phyloP scores from a whole-genome alignment of 164 flowering plant genomes.

The Nymphaea colorata region DNA sequence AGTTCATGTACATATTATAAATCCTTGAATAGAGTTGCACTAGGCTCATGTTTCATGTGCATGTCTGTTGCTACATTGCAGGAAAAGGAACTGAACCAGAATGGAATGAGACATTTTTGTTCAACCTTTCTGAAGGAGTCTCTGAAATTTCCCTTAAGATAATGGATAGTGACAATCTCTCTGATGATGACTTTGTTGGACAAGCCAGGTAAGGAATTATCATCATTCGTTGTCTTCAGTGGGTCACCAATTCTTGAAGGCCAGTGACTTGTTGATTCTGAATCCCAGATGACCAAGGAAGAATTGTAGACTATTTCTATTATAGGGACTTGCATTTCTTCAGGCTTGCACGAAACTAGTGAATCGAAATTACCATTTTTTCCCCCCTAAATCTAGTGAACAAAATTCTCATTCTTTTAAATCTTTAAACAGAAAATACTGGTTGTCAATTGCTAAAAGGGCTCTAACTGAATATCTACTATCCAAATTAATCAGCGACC shows the following conservation, averaged over 20 bases:
- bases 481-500: no score
- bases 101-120: constrained; percentile 84
- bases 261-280: neutral
- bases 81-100: constrained; percentile 68
- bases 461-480: no score
- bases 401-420: no score
- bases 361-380: no score
- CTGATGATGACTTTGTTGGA: constrained; percentile 63
- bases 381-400: no score
- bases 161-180: constrained; percentile 51
- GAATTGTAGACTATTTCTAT: neutral
- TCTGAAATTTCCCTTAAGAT: constrained; percentile 44
- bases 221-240: neutral
- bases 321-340: neutral
- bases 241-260: neutral
- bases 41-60: no score
- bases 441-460: no score
- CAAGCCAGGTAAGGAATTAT: constrained; percentile 46
- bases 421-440: no score
- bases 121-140: constrained; percentile 38
- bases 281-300: neutral
- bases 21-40: no score
- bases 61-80: constrained; percentile 13
- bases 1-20: no score
- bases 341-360: no score